Evolutionary conservation across 2,329 filamentous ascomycete genomes (phyloP), one percentile per base, ranked within the genome.

Genomic region (Penicillium decumbens): DNA sequence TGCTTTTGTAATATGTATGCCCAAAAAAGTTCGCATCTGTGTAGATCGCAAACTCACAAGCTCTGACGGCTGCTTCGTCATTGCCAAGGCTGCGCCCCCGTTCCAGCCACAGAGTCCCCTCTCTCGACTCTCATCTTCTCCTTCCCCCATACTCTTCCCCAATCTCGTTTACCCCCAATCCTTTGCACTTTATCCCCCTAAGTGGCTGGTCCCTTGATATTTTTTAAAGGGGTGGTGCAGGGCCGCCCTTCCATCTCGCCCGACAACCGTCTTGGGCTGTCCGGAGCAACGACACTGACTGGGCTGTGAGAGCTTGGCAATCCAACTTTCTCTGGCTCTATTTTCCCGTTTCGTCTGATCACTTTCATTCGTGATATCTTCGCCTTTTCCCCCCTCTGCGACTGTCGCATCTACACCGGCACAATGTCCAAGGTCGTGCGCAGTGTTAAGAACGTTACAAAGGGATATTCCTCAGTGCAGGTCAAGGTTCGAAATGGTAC

Each of bases 371-470:
- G 42, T 50, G 45, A 47, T 37, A 43, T 30, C 47, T 25, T 39
- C 33, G 38, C 12, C 33, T 44, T 35, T 20, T 35, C 30, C 41
- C 10, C 29, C 45, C 43, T 25, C 45, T 42, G 51, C 54, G 44
- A 50, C 45, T 30, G 43, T 56, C 47, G 54, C 53, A 49, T 53
- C 50, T 52, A 43, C 35, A 55, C 53, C 35, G 45, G 39, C 55
- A 65, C 51, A 47, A 98, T 98, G 93, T 96, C 92, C 52, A 95
- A 95, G 76, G 90, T 97, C 71, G 89, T 97, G 70, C 83, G 93
- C 74, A 95, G 89, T 70, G 91, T 97, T 66, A 97, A 96, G 78
- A 98, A 97, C 79, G 92, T 98, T 74, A 97, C 93, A 72, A 98
- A 97, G 78, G 93, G 93, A 64, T 98, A 98, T 71, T 96, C 92